Evolutionary conservation across 371 early-diverging fungal species (phyloP), one percentile per base, ranked within the genome.

Genomic region (Mortierella sp.): DNA sequence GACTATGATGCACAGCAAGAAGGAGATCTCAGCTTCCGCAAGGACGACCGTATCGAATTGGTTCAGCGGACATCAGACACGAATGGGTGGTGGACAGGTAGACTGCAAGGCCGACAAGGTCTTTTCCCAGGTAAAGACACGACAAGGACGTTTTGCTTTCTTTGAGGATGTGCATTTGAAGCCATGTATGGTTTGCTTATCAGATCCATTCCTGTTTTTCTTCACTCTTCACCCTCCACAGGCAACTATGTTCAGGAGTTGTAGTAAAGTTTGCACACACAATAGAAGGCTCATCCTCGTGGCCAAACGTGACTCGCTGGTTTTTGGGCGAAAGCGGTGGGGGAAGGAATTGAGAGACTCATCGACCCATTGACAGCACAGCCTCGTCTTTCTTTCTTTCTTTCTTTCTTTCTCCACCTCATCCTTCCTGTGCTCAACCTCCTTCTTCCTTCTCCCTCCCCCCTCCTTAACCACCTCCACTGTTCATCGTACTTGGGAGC

Each of bases 61-160:
- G 38, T 91, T 14, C 72, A 87, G 56, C 78, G 85, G 31, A 86
- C 90, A 0, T 64, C 72, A n/a, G 83, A 82, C 51, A 55, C 61
- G 16, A 83, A 93, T 58, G 91, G 87, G 60, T 93, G 93, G 93
- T 93, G 93, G 93, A 89, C 86, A 0, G 93, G 93, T 6, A 71
- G 69, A 26, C 61, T 89, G 27, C 83, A 87, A 58, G 91, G 90
- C 19, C 59, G 30, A 8, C 80, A 80, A 27, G 93, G 93, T 42
- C 70, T 88, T 19, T 93, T 93, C 71, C 93, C 93, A 57, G 93
- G 90, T 41, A 69, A 49, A 31, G 45, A 48, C 14, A n/a, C 21
- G 24, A 42, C 18, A 49, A 24, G 24, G 26, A 31, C 10, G 7
- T 39, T 39, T 39, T 39, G 7, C 14, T 39, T 39, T 39, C 39